phyloP scores from a whole-genome alignment of 371 early-diverging fungal genomes.

The Fennellomyces sp. region DNA sequence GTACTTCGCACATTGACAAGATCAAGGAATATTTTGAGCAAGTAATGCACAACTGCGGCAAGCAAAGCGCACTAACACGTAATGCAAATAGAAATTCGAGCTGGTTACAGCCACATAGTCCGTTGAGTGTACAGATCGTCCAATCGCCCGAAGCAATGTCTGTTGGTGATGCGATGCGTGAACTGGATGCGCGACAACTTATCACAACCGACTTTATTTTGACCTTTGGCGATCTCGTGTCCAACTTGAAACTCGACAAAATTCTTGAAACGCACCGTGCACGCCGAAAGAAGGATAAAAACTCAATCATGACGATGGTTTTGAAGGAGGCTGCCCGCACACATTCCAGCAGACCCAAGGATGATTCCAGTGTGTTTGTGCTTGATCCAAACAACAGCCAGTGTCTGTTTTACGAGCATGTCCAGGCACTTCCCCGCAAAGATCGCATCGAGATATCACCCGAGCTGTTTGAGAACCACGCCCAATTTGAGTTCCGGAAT shows the following conservation, averaged over 20 bases:
- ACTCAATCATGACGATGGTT: conserved; percentile 95
- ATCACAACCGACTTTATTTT: conserved; percentile 91
- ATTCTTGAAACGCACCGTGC: conserved; percentile 81
- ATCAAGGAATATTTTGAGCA: conserved; percentile 87
- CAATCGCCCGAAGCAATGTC: conserved; percentile 79
- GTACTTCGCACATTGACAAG: conserved; percentile 81
- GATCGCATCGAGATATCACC: conserved; percentile 61
- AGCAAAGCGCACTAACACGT: too few relatives aligned
- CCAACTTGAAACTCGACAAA: conserved; percentile 83
- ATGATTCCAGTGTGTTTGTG: conserved; percentile 83
- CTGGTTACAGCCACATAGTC: conserved; percentile 68
- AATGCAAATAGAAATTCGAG: conserved; percentile 72
- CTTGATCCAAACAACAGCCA: conserved; percentile 76
- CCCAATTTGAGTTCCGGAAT: conserved; percentile 78
- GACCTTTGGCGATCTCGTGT: conserved; percentile 88
- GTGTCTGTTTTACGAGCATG: conserved; percentile 83
- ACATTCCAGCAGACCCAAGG: conserved; percentile 64
- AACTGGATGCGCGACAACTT: conserved; percentile 83
- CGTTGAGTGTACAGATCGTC: conserved; percentile 73
- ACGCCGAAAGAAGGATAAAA: conserved; percentile 71
- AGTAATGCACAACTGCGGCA: too few relatives aligned
- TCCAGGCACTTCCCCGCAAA: conserved; percentile 69
- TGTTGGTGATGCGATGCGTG: conserved; percentile 94
- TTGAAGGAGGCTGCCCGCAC: conserved; percentile 65
- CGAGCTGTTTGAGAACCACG: conserved; percentile 67